Evolutionary conservation across 768 basidiomycete species (phyloP).

Genomic region (Brasilioporus rufonigricans): DNA sequence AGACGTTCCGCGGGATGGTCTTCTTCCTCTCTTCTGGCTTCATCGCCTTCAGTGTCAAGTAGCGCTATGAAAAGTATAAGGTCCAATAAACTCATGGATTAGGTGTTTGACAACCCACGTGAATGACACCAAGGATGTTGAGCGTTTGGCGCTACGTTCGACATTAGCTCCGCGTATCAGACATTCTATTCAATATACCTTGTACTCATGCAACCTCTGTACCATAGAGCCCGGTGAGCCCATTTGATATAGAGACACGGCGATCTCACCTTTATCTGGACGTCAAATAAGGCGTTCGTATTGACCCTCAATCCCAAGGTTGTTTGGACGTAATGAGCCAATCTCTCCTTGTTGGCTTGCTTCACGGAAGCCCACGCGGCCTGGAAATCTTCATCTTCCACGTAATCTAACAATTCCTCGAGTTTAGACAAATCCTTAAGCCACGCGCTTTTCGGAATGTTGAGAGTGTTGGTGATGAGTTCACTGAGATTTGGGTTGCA

Average conservation of each 20-base stretch:
- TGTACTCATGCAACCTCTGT: conserved; percentile 90
- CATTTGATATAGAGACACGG: background rate
- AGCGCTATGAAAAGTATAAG: conserved; percentile 51
- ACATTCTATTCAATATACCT: conserved; percentile 40
- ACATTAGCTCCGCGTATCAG: background rate
- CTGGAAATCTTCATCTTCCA: conserved; percentile 73
- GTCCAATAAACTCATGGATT: background rate
- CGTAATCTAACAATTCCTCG: conserved; percentile 68
- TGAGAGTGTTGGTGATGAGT: conserved; percentile 82
- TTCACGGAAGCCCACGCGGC: conserved; percentile 83
- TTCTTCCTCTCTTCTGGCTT: conserved; percentile 76
- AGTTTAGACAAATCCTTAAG: conserved; percentile 80
- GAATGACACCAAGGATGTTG: conserved; percentile 89
- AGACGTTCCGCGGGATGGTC: conserved; percentile 81
- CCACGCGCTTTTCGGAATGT: conserved; percentile 74
- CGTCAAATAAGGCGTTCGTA: conserved; percentile 81
- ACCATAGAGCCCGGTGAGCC: conserved; percentile 6
- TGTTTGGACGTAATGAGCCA: conserved; percentile 71
- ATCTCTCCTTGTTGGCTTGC: conserved; percentile 85
- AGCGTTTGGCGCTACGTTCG: conserved; percentile 76
- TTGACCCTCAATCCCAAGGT: conserved; percentile 71
- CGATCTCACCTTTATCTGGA: conserved; percentile 74
- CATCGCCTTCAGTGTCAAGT: conserved; percentile 79
- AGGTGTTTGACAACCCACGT: conserved; percentile 45
- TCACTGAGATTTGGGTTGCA: conserved; percentile 88